Conservation (phyloP, 495 filamentous ascomycete species). For the Penicillium paradoxum region DNA sequence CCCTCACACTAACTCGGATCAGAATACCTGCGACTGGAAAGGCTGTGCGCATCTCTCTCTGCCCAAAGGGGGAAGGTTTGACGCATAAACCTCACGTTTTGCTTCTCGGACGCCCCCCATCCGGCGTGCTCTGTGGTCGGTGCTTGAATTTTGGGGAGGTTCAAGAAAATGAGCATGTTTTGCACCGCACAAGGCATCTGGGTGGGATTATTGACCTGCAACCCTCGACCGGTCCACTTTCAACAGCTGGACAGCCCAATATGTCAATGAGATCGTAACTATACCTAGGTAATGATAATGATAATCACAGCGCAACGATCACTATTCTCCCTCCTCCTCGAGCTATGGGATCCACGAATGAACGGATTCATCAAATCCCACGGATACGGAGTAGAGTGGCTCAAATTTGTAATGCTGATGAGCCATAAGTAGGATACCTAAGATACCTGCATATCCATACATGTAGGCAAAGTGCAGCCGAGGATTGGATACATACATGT, state of each 20-base stretch:
- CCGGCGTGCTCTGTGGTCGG: background rate
- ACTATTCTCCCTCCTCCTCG: background rate
- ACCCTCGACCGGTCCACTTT: background rate
- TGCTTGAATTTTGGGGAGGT: background rate
- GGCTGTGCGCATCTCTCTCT: constrained; percentile 18
- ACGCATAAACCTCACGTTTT: background rate
- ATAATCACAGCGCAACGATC: background rate
- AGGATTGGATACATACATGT: background rate
- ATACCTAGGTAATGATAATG: background rate
- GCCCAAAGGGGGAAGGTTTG: constrained; percentile 19
- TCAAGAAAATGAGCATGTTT: background rate
- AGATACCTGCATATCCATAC: too few relatives aligned
- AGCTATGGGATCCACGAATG: too few relatives aligned
- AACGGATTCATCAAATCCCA: too few relatives aligned
- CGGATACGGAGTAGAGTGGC: too few relatives aligned
- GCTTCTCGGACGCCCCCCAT: too few relatives aligned
- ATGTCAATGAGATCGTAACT: background rate
- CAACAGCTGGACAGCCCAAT: background rate
- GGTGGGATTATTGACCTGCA: background rate
- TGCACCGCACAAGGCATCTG: background rate
- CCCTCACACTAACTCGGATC: background rate
- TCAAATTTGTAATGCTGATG: too few relatives aligned
- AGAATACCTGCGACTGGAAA: constrained; percentile 26
- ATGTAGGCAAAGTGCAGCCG: too few relatives aligned
- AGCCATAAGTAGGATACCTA: too few relatives aligned